Conservation (phyloP, 805 yeast genomes). For the Candida verbasci region DNA sequence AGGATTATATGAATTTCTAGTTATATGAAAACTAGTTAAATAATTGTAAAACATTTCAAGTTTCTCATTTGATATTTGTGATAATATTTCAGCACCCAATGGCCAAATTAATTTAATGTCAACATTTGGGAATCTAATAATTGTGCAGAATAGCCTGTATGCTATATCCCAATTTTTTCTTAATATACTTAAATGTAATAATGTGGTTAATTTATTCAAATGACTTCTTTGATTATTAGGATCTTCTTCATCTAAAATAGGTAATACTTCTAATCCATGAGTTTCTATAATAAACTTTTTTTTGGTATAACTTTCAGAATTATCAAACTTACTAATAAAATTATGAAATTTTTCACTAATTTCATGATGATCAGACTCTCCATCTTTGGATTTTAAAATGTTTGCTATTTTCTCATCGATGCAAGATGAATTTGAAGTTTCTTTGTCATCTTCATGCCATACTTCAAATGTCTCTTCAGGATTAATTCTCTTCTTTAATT, state of each 20-base stretch:
- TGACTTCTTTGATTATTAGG: constrained; percentile 19
- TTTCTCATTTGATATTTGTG: constrained; percentile 7
- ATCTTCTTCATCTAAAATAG: constrained; percentile 1
- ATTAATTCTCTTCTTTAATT: constrained; percentile 19
- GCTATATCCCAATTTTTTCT: constrained; percentile 53
- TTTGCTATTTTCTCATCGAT: too few relatives aligned
- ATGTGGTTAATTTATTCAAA: constrained; percentile 30
- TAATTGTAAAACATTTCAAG: constrained; percentile 34
- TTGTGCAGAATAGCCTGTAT: constrained; percentile 45
- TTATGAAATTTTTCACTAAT: constrained; percentile 16
- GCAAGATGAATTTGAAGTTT: too few relatives aligned
- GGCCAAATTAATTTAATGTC: constrained; percentile 64
- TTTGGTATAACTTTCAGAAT: constrained; percentile 15
- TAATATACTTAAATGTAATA: constrained; percentile 48
- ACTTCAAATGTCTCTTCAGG: constrained; percentile 33
- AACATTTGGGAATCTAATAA: constrained; percentile 44
- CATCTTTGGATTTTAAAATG: constrained; percentile 2
- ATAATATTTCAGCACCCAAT: constrained; percentile 54
- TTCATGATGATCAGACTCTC: constrained; percentile 17
- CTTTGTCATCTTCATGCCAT: constrained; percentile 21
- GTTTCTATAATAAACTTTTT: constrained; percentile 17
- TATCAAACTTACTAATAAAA: constrained; percentile 17
- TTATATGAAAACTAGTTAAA: constrained; percentile 26
- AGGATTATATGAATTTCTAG: background rate
- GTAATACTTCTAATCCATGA: constrained; percentile 19